phyloP scores from a whole-genome alignment of 192 early-diverging fungal species.

The Linnemannia exigua region DNA sequence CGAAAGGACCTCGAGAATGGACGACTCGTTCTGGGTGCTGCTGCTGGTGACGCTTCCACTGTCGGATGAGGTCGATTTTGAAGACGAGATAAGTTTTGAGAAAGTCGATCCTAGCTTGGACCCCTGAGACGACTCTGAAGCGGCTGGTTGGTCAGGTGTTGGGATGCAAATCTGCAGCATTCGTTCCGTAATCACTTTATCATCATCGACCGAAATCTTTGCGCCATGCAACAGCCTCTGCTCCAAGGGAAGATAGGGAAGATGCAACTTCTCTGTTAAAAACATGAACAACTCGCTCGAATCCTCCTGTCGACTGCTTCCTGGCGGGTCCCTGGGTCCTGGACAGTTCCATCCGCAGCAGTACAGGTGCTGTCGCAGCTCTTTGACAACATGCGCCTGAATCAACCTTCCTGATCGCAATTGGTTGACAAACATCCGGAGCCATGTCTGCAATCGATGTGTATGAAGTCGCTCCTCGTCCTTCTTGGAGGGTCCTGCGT shows the following conservation, averaged over 20 bases:
- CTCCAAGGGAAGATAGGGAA: constrained; percentile 77
- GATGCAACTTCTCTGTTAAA: constrained; percentile 70
- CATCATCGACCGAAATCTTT: constrained; percentile 72
- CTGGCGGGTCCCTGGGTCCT: constrained; percentile 44
- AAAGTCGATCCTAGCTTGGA: constrained; percentile 27
- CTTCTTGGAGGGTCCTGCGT: constrained; percentile 5
- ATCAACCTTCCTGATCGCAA: constrained; percentile 73
- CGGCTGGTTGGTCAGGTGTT: not conserved
- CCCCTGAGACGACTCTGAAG: not conserved
- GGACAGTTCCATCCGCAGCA: constrained; percentile 65
- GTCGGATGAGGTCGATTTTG: constrained; percentile 16
- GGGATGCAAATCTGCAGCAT: constrained; percentile 68
- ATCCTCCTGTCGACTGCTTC: constrained; percentile 72
- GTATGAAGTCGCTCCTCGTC: constrained; percentile 30
- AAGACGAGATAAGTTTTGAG: constrained; percentile 17
- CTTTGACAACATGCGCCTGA: constrained; percentile 62
- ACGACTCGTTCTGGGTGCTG: not conserved
- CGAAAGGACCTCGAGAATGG: constrained; percentile 42
- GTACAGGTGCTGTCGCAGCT: constrained; percentile 65
- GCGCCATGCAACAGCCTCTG: constrained; percentile 79
- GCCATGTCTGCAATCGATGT: constrained; percentile 64
- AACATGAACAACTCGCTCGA: constrained; percentile 79
- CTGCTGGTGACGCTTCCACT: constrained; percentile 8
- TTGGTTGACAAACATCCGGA: constrained; percentile 72
- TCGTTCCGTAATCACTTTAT: constrained; percentile 76